phyloP scores from a whole-genome alignment of 441 rosid genomes.

The Jatropha multifida region DNA sequence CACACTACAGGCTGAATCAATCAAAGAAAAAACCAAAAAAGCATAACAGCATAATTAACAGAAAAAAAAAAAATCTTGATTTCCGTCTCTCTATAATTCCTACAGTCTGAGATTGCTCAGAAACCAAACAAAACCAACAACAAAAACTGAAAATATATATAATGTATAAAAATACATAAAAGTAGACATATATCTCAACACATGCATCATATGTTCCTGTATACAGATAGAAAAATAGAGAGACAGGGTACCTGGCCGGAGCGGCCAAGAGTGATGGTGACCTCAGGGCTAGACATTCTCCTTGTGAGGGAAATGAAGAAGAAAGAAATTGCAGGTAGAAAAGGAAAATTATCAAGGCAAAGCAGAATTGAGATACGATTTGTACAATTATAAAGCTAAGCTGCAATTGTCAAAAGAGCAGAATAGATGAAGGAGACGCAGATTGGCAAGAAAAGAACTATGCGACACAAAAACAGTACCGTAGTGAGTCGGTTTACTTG shows the following conservation, averaged over 20 bases:
- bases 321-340: not conserved
- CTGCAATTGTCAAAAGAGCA: not conserved
- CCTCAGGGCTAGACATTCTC: slow-evolving; percentile 32
- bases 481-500: not conserved
- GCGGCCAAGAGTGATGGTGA: slow-evolving; percentile 49
- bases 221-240: too few relatives aligned
- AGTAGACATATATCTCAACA: too few relatives aligned
- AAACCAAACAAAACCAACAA: not conserved
- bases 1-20: too few relatives aligned
- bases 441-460: not conserved
- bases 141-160: not conserved
- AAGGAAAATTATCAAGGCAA: not conserved
- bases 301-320: not conserved
- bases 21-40: too few relatives aligned
- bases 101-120: not conserved
- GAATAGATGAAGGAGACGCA: not conserved
- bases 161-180: too few relatives aligned
- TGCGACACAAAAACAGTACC: not conserved
- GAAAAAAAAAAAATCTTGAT: not conserved
- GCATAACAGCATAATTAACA: too few relatives aligned
- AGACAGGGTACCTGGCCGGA: slow-evolving; percentile 35
- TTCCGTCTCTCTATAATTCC: not conserved
- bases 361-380: not conserved
- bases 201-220: too few relatives aligned
- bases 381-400: too few relatives aligned